Evolutionary conservation across 306 rosid genomes (phyloP).

Genomic region (Crataegus laevigata): DNA sequence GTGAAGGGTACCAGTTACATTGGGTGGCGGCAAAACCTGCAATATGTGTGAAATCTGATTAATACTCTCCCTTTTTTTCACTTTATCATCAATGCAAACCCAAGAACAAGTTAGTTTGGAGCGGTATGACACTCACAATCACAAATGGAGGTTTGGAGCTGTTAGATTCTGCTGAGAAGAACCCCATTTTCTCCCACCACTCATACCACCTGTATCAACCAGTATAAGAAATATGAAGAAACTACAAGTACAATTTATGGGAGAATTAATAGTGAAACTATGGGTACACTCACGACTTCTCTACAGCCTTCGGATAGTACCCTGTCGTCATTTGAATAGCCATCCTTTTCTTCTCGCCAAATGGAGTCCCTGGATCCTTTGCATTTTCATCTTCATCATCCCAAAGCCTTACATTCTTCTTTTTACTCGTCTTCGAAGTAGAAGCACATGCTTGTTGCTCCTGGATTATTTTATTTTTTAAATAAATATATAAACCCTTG

Average conservation of each 20-base stretch:
- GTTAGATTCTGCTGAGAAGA: conserved; percentile 65
- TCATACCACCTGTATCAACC: conserved; percentile 71
- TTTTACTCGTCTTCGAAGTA: conserved; percentile 61
- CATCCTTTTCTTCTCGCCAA: conserved; percentile 63
- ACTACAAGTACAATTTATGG: neutral
- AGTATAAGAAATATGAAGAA: conserved; percentile 3
- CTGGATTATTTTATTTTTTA: conserved; percentile 13
- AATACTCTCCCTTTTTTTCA: conserved; percentile 23
- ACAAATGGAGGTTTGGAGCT: conserved; percentile 82
- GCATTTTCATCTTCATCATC: conserved; percentile 66
- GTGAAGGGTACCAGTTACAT: conserved; percentile 93
- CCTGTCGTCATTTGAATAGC: conserved; percentile 74
- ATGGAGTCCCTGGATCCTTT: conserved; percentile 66
- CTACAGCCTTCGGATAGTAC: conserved; percentile 64
- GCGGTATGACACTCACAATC: conserved; percentile 51
- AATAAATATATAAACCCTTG: conserved; percentile 5
- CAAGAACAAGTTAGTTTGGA: neutral
- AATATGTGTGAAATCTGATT: conserved; percentile 28
- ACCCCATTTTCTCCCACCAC: conserved; percentile 86
- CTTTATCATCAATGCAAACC: neutral
- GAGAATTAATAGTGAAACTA: conserved; percentile 4
- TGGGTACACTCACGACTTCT: conserved; percentile 60
- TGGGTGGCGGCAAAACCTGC: conserved; percentile 95
- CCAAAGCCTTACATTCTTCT: conserved; percentile 55
- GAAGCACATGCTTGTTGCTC: conserved; percentile 58